A percentile compares a stretch with the other conserved stretches of the same genome.
Conservation (phyloP, 2,329 filamentous ascomycete genomes). For the Sarocladium brachiariae region DNA sequence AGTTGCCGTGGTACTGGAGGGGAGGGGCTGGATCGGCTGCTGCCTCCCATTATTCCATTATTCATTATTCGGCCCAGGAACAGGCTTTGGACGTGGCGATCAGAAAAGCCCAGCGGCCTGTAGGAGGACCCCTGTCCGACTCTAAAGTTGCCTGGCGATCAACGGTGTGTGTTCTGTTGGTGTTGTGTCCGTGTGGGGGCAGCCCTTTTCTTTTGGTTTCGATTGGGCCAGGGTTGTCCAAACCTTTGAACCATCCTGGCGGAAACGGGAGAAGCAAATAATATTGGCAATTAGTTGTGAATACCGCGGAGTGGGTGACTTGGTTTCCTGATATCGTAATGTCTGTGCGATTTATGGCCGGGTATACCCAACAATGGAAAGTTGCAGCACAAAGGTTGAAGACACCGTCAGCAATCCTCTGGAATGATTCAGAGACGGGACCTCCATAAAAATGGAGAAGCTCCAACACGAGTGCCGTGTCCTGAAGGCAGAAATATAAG, state of each 20-base stretch:
- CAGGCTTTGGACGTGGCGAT: neutral
- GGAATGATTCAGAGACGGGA: too few relatives aligned
- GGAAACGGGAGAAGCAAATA: conserved; percentile 1
- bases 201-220: too few relatives aligned
- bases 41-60: neutral
- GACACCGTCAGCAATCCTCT: too few relatives aligned
- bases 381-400: too few relatives aligned
- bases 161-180: neutral
- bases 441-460: too few relatives aligned
- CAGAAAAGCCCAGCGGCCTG: neutral
- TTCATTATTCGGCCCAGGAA: neutral
- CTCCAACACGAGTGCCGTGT: too few relatives aligned
- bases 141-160: neutral
- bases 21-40: neutral
- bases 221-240: neutral
- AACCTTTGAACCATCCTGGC: conserved; percentile 3
- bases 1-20: neutral
- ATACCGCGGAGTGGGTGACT: neutral
- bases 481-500: too few relatives aligned
- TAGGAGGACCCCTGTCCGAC: neutral
- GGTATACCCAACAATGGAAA: neutral
- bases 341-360: neutral
- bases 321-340: neutral
- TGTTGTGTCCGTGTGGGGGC: conserved; percentile 7
- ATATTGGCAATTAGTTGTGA: neutral